Percentiles rank a stretch among this genome's conserved stretches.
phyloP scores from a whole-genome alignment of 495 filamentous ascomycete species.

The Neurospora tetraspora region DNA sequence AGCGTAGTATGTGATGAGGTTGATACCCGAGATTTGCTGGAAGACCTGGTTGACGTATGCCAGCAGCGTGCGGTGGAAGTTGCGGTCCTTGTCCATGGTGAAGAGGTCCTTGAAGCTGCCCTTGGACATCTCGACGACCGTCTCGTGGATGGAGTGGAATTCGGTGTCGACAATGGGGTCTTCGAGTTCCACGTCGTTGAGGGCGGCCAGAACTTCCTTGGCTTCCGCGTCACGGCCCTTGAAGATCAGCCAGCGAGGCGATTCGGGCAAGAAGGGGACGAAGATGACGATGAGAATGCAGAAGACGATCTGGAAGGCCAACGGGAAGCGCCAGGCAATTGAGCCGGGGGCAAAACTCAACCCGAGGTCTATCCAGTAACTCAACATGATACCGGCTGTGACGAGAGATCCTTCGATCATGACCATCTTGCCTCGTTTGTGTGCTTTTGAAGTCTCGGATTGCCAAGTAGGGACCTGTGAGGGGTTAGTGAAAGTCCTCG shows the following conservation, averaged over 20 bases:
- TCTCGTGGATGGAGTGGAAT: constrained; percentile 64
- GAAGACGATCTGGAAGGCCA: constrained; percentile 54
- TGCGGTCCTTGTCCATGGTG: constrained; percentile 58
- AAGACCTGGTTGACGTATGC: constrained; percentile 7
- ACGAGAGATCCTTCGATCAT: constrained; percentile 71
- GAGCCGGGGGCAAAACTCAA: constrained; percentile 54
- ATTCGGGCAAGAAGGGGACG: constrained; percentile 51
- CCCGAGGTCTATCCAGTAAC: constrained; percentile 69
- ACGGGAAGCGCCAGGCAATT: constrained; percentile 64
- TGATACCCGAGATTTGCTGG: constrained; percentile 46
- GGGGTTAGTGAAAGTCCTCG: constrained; percentile 32
- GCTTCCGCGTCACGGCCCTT: constrained; percentile 42
- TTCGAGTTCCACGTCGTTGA: constrained; percentile 44
- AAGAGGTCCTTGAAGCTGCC: constrained; percentile 59
- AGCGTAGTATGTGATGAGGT: constrained; percentile 66
- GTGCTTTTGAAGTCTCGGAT: constrained; percentile 65
- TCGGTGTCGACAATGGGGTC: constrained; percentile 51
- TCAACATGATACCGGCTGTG: constrained; percentile 60
- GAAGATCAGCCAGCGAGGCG: constrained; percentile 52
- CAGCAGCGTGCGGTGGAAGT: constrained; percentile 50
- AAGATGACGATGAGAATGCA: constrained; percentile 47
- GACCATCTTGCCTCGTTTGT: constrained; percentile 64
- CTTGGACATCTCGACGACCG: constrained; percentile 60
- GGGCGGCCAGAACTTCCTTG: constrained; percentile 48
- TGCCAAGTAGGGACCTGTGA: constrained; percentile 65